A percentile compares a stretch with the other conserved stretches of the same genome.
These are phyloP conservation scores for Magnolia changhungtana DNA, from an alignment of 164 flowering plant genomes.

Conservation along the genomic window DNA sequence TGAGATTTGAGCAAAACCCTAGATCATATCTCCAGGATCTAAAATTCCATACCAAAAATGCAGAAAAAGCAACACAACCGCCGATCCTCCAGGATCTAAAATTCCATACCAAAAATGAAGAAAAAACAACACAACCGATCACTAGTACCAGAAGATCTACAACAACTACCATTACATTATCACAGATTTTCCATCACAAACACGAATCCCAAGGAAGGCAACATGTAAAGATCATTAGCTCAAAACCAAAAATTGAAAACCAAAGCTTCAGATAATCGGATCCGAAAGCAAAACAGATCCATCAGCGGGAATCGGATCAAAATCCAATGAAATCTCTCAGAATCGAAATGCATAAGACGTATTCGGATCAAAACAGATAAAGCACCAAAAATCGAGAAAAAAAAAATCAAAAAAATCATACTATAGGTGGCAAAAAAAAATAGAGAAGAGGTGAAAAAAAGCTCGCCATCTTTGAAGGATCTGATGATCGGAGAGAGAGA, in stretches of 20 bases:
- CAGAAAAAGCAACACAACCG: neutral
- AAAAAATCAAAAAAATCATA: neutral
- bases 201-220: neutral
- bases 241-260: neutral
- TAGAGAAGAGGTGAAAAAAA: neutral
- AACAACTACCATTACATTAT: neutral
- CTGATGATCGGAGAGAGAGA: constrained; percentile 10
- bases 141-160: neutral
- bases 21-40: neutral
- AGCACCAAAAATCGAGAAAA: neutral
- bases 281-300: too few relatives aligned
- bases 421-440: neutral
- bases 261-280: neutral
- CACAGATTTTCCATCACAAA: too few relatives aligned
- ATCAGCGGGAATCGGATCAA: neutral
- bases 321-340: constrained; percentile 2
- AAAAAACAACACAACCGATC: neutral
- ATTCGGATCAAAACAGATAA: neutral
- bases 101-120: neutral
- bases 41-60: neutral
- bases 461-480: constrained; percentile 21
- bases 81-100: neutral
- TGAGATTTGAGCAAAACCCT: neutral
- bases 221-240: neutral
- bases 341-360: neutral